Conservation (phyloP, 768 basidiomycete genomes). For the Boletus rubescentipes region DNA sequence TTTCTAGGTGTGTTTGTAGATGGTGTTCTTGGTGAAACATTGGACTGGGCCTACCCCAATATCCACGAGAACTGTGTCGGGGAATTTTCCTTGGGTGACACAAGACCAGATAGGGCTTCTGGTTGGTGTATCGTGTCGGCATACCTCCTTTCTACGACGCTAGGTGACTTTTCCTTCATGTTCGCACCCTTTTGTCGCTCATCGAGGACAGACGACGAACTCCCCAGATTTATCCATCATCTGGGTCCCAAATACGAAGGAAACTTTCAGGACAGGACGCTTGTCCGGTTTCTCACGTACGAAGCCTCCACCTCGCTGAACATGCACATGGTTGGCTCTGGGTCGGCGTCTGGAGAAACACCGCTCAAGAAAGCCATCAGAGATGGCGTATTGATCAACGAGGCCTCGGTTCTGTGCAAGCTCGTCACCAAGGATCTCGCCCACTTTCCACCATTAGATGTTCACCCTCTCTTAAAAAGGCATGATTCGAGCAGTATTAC, state of each 20-base stretch:
- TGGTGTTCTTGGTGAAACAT: constrained; percentile 60
- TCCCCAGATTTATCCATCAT: constrained; percentile 75
- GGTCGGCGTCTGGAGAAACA: constrained; percentile 38
- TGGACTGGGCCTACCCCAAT: constrained; percentile 66
- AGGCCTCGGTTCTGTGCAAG: constrained; percentile 42
- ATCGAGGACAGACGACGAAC: constrained; percentile 54
- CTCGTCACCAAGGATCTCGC: constrained; percentile 30
- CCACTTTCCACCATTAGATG: constrained; percentile 14
- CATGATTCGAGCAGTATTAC: not conserved
- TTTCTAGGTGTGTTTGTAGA: constrained; percentile 69
- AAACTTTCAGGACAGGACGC: constrained; percentile 69
- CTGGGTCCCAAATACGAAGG: constrained; percentile 77
- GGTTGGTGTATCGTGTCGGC: constrained; percentile 69
- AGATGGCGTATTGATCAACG: constrained; percentile 40
- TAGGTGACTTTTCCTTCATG: constrained; percentile 41
- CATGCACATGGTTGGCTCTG: constrained; percentile 64
- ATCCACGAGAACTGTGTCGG: constrained; percentile 36
- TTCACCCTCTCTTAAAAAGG: not conserved
- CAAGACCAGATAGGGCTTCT: constrained; percentile 35
- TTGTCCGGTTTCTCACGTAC: constrained; percentile 79
- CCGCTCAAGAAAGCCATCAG: constrained; percentile 40
- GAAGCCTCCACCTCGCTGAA: constrained; percentile 82
- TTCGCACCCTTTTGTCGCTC: constrained; percentile 6
- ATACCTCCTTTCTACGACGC: constrained; percentile 51
- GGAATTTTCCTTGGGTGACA: constrained; percentile 59